A percentile compares a stretch with the other conserved stretches of the same genome.
These are phyloP conservation scores for Penstemon davidsonii DNA, from an alignment of 257 asterid genomes.

Conservation along the genomic window DNA sequence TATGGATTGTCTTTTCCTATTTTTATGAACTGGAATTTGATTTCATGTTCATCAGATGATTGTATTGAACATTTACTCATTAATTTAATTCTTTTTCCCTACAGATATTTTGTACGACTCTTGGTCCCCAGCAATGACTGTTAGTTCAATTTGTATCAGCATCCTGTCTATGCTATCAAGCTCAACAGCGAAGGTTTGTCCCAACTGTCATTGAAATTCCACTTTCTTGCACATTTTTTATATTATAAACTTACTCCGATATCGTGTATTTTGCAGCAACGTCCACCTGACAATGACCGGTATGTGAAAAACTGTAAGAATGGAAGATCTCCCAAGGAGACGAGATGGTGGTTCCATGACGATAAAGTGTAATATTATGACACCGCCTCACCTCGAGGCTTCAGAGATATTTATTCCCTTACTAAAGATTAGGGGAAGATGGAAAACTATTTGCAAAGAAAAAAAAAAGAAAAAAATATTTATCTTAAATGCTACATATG, in stretches of 20 bases:
- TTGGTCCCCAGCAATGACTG: slow-evolving; percentile 99
- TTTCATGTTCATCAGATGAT: slow-evolving; percentile 14
- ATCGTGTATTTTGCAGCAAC: slow-evolving; percentile 58
- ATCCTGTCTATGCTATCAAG: slow-evolving; percentile 97
- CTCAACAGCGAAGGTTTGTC: slow-evolving; percentile 79
- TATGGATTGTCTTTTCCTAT: too few relatives aligned
- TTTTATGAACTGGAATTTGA: too few relatives aligned
- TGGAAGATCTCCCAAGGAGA: slow-evolving; percentile 97
- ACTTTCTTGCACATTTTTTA: neutral
- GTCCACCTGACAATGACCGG: slow-evolving; percentile 92
- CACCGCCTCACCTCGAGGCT: slow-evolving; percentile 26
- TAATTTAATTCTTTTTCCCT: slow-evolving; percentile 2
- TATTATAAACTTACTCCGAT: neutral
- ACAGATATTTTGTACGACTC: slow-evolving; percentile 94
- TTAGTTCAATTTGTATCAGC: slow-evolving; percentile 94
- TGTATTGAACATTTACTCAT: slow-evolving; percentile 5
- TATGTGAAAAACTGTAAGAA: slow-evolving; percentile 94
- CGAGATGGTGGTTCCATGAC: slow-evolving; percentile 99
- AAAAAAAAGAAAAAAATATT: too few relatives aligned
- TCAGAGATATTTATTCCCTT: slow-evolving; percentile 31
- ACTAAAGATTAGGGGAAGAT: slow-evolving; percentile 23
- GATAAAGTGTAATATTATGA: slow-evolving; percentile 74
- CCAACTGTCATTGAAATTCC: neutral
- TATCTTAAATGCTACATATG: too few relatives aligned
- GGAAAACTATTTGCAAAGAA: slow-evolving; percentile 17